phyloP scores from a whole-genome alignment of 805 yeast genomes.

The Dipodascus albidus region DNA sequence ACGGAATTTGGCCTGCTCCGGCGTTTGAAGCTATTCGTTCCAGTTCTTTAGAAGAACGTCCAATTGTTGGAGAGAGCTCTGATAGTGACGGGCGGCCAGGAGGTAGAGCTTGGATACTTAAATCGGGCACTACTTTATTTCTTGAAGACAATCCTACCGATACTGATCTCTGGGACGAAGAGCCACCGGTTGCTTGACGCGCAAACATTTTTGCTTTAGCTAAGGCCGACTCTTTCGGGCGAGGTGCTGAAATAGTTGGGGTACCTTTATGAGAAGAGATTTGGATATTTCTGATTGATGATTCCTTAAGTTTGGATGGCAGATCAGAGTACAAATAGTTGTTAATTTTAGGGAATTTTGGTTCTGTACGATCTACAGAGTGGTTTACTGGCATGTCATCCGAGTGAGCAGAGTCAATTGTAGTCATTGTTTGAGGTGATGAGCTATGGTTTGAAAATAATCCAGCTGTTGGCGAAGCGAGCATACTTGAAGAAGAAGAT shows the following conservation, averaged over 20 bases:
- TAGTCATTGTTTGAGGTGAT: background rate
- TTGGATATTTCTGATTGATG: constrained; percentile 15
- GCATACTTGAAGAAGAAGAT: constrained; percentile 14
- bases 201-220: constrained; percentile 26
- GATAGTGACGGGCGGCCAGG: constrained; percentile 18
- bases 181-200: constrained; percentile 20
- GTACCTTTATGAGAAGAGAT: constrained; percentile 17
- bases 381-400: background rate
- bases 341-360: background rate
- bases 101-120: constrained; percentile 19
- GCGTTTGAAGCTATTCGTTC: constrained; percentile 29
- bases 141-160: constrained; percentile 5
- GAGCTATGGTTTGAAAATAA: background rate
- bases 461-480: constrained; percentile 10
- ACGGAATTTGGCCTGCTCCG: background rate
- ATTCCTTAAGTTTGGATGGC: background rate
- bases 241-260: constrained; percentile 13
- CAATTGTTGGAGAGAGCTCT: constrained; percentile 22
- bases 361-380: background rate
- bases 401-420: background rate
- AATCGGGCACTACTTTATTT: constrained; percentile 12
- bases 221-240: constrained; percentile 16
- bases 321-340: background rate
- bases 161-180: constrained; percentile 14
- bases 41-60: constrained; percentile 25